Evolutionary conservation across 176 grass and related monocot species (phyloP).

Genomic region (Urochloa ruziziensis): DNA sequence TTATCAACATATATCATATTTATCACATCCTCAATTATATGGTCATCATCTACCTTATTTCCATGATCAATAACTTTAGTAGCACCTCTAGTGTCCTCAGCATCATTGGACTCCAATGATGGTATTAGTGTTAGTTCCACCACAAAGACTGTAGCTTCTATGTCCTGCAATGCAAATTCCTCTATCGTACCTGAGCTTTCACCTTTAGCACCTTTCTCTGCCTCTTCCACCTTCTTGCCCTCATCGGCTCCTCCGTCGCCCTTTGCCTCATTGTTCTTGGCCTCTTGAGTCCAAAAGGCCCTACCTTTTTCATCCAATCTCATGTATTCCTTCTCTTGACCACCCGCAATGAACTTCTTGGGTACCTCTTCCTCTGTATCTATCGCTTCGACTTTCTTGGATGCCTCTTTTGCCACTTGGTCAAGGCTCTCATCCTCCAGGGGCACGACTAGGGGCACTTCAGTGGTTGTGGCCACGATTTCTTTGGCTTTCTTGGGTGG

Average conservation of each 20-base stretch:
- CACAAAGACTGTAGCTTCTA: too few relatives aligned
- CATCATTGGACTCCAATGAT: too few relatives aligned
- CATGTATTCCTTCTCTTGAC: background rate
- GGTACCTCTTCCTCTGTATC: background rate
- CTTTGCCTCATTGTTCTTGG: background rate
- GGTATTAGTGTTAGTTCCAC: too few relatives aligned
- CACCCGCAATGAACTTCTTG: background rate
- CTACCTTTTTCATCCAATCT: slow-evolving; percentile 26
- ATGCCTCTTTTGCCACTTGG: background rate
- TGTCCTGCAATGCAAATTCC: too few relatives aligned
- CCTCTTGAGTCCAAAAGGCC: background rate
- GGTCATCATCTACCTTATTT: too few relatives aligned
- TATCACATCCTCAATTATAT: too few relatives aligned
- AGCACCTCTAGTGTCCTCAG: too few relatives aligned
- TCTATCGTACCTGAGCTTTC: too few relatives aligned
- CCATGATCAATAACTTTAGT: too few relatives aligned
- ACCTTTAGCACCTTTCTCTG: too few relatives aligned
- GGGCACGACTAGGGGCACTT: background rate
- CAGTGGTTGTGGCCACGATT: background rate
- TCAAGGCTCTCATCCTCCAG: background rate
- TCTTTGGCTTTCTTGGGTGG: background rate
- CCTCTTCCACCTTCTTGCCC: too few relatives aligned
- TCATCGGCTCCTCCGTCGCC: background rate
- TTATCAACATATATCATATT: too few relatives aligned
- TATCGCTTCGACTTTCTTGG: background rate